Evolutionary conservation across 2,329 filamentous ascomycete genomes (phyloP).

Genomic region (Epichloe sp.): DNA sequence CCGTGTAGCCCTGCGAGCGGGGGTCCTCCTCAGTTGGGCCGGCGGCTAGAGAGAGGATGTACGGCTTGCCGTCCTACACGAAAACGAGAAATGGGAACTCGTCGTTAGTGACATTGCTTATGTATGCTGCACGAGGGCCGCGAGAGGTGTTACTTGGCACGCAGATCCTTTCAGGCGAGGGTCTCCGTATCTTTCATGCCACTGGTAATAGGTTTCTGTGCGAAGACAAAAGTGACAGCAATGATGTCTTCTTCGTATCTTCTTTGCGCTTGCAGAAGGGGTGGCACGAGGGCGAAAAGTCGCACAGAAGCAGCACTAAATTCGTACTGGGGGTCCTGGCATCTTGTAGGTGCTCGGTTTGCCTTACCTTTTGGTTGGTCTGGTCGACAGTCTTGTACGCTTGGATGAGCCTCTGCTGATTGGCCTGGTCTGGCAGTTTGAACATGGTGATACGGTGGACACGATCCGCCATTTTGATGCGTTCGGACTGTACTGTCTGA

Average conservation of each 20-base stretch:
- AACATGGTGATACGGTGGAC: slow-evolving; percentile 40
- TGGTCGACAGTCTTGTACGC: slow-evolving; percentile 29
- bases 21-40: slow-evolving; percentile 41
- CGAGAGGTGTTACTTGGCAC: neutral
- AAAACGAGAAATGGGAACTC: neutral
- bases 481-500: neutral
- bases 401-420: slow-evolving; percentile 30
- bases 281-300: neutral
- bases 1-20: slow-evolving; percentile 51
- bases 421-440: slow-evolving; percentile 33
- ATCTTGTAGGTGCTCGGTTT: neutral
- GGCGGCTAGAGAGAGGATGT: slow-evolving; percentile 47
- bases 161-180: neutral
- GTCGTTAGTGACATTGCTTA: slow-evolving; percentile 3
- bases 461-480: slow-evolving; percentile 22
- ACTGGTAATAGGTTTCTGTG: neutral
- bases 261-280: neutral
- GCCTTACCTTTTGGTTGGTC: slow-evolving; percentile 28
- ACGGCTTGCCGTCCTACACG: slow-evolving; percentile 53
- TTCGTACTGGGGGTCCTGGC: neutral
- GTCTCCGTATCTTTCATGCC: neutral
- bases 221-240: neutral
- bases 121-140: neutral
- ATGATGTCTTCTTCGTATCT: neutral
- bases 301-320: neutral